Percentiles rank a stretch among this genome's conserved stretches.
Conservation (phyloP, 495 filamentous ascomycete species). For the Annulohypoxylon bovei region DNA sequence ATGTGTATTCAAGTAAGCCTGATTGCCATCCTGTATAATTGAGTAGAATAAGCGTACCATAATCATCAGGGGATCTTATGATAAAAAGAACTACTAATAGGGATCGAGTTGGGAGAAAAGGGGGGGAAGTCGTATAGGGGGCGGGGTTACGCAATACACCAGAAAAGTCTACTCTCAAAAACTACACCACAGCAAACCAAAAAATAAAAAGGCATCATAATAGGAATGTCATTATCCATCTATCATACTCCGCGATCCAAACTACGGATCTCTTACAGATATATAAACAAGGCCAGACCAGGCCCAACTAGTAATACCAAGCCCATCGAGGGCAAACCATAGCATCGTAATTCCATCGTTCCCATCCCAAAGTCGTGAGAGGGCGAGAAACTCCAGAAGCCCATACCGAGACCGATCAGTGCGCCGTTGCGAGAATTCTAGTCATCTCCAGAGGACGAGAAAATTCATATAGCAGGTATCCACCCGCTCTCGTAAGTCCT, state of each 20-base stretch:
- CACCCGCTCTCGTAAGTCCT: neutral
- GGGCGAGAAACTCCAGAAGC: neutral
- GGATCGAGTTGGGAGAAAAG: too few relatives aligned
- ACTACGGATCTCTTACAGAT: neutral
- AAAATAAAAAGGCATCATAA: neutral
- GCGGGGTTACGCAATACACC: too few relatives aligned
- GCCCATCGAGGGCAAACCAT: neutral
- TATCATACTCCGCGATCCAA: neutral
- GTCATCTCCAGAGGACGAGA: neutral
- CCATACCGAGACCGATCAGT: neutral
- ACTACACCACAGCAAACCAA: neutral
- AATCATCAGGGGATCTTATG: too few relatives aligned
- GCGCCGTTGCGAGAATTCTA: constrained; percentile 4
- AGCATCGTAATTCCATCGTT: neutral
- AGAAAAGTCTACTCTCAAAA: too few relatives aligned
- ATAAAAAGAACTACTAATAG: too few relatives aligned
- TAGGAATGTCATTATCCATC: constrained; percentile 12
- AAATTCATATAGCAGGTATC: neutral
- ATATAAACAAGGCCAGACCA: neutral
- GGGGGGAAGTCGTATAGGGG: too few relatives aligned
- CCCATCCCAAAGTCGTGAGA: neutral
- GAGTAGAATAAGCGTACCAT: too few relatives aligned
- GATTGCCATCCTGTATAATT: too few relatives aligned
- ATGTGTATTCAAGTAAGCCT: too few relatives aligned
- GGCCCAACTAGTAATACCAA: neutral